Evolutionary conservation across 116 monocot genomes (phyloP).

Genomic region (Papilionanthe hybrid): DNA sequence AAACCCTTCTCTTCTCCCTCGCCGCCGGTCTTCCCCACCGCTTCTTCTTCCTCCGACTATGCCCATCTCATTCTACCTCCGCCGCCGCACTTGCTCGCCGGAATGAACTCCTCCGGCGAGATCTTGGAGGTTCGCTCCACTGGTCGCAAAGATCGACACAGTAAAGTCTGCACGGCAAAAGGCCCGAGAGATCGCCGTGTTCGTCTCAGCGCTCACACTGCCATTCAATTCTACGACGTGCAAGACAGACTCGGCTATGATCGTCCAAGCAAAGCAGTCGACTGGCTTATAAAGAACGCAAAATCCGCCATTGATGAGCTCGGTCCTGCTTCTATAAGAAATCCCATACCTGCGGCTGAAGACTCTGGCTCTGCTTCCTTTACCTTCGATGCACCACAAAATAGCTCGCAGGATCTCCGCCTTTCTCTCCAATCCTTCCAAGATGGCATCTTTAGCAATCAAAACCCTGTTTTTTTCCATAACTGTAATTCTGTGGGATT

Average conservation of each 20-base stretch:
- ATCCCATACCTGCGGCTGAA: slow-evolving; percentile 55
- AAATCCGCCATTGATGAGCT: slow-evolving; percentile 83
- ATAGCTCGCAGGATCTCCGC: slow-evolving; percentile 55
- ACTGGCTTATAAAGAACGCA: slow-evolving; percentile 86
- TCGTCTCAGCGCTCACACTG: slow-evolving; percentile 89
- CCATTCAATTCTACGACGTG: slow-evolving; percentile 96
- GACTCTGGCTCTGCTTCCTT: slow-evolving; percentile 89
- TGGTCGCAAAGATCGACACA: slow-evolving; percentile 90
- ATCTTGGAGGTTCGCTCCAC: slow-evolving; percentile 74
- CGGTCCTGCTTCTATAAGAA: not conserved
- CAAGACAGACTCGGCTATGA: slow-evolving; percentile 95
- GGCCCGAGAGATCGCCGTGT: slow-evolving; percentile 86
- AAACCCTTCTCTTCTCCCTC: too few relatives aligned
- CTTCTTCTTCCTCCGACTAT: too few relatives aligned
- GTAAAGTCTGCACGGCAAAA: slow-evolving; percentile 91
- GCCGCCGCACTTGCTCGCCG: too few relatives aligned
- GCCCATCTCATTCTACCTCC: too few relatives aligned
- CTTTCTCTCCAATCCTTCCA: slow-evolving; percentile 89
- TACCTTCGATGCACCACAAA: slow-evolving; percentile 20
- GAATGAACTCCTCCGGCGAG: slow-evolving; percentile 14
- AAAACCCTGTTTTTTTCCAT: not conserved
- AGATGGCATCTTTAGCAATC: slow-evolving; percentile 22
- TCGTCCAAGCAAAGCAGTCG: slow-evolving; percentile 95
- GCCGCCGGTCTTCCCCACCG: too few relatives aligned
- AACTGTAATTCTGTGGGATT: slow-evolving; percentile 7